A percentile compares a stretch with the other conserved stretches of the same genome.
Evolutionary conservation across 805 yeast genomes (phyloP).

Genomic region (Lachancea lanzarotensis): DNA sequence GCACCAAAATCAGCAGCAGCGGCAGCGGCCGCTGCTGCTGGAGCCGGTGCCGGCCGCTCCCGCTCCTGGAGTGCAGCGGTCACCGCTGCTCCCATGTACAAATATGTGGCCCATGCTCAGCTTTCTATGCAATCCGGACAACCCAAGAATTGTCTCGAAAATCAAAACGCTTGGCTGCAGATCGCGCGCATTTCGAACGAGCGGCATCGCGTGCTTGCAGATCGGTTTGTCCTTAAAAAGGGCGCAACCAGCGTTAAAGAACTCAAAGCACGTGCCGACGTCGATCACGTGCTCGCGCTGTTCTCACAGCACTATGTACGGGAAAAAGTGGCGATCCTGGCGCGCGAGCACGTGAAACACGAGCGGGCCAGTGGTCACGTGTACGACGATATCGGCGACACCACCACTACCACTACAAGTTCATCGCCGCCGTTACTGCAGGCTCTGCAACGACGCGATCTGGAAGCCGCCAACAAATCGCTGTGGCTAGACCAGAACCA

Average conservation of each 20-base stretch:
- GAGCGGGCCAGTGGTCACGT: background rate
- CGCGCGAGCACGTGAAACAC: conserved; percentile 1
- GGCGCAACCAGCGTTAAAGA: background rate
- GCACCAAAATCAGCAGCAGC: background rate
- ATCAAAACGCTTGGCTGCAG: conserved; percentile 5
- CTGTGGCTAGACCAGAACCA: conserved; percentile 8
- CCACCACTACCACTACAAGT: background rate
- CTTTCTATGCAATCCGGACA: conserved; percentile 9
- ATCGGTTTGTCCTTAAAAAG: conserved; percentile 1
- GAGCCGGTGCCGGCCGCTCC: conserved; percentile 1
- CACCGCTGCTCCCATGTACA: conserved; percentile 4
- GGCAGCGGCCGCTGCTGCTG: background rate
- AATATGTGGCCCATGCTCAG: conserved; percentile 10
- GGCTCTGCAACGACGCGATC: conserved; percentile 2
- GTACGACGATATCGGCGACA: background rate
- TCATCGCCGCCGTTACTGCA: background rate
- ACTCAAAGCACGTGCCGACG: background rate
- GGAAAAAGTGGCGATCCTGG: conserved; percentile 7
- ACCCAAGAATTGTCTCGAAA: conserved; percentile 5
- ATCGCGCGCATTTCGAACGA: conserved; percentile 5
- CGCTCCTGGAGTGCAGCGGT: conserved; percentile 5
- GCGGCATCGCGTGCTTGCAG: conserved; percentile 1
- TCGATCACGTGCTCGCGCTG: conserved; percentile 3
- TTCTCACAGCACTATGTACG: conserved; percentile 5
- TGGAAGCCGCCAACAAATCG: background rate